Conservation (phyloP, 768 basidiomycete genomes). For the Collybia sordida region DNA sequence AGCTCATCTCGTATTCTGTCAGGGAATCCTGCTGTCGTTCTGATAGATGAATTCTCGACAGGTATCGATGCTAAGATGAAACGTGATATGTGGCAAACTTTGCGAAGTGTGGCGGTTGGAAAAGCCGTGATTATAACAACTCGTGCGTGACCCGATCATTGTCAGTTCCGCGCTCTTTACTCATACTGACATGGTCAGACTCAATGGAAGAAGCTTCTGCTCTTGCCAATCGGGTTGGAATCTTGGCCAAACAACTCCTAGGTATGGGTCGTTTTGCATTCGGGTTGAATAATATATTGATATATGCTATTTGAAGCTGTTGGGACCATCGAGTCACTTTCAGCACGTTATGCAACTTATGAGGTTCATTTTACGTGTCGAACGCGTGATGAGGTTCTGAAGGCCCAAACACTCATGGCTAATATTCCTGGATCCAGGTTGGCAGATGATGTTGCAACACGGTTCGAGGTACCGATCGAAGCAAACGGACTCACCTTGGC, state of each 20-base stretch:
- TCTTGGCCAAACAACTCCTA: conserved; percentile 68
- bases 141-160: conserved; percentile 38
- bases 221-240: conserved; percentile 73
- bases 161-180: neutral
- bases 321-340: conserved; percentile 63
- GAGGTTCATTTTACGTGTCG: conserved; percentile 76
- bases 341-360: conserved; percentile 68
- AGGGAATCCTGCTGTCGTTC: conserved; percentile 76
- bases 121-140: conserved; percentile 76
- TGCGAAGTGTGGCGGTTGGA: conserved; percentile 61
- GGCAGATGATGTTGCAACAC: conserved; percentile 74
- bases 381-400: conserved; percentile 56
- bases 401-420: conserved; percentile 61
- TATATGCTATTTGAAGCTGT: conserved; percentile 42
- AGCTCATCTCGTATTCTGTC: conserved; percentile 28
- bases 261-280: no score
- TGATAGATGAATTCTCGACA: conserved; percentile 84
- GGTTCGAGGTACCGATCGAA: conserved; percentile 69
- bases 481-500: conserved; percentile 49
- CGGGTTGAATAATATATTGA: no score
- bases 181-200: conserved; percentile 35
- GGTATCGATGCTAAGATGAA: conserved; percentile 85
- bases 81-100: conserved; percentile 78
- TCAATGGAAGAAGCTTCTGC: conserved; percentile 87
- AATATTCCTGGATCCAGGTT: conserved; percentile 60